Evolutionary conservation across 2,329 filamentous ascomycete species (phyloP), one percentile per base, ranked within the genome.

Genomic region (Ilyonectria sp.): DNA sequence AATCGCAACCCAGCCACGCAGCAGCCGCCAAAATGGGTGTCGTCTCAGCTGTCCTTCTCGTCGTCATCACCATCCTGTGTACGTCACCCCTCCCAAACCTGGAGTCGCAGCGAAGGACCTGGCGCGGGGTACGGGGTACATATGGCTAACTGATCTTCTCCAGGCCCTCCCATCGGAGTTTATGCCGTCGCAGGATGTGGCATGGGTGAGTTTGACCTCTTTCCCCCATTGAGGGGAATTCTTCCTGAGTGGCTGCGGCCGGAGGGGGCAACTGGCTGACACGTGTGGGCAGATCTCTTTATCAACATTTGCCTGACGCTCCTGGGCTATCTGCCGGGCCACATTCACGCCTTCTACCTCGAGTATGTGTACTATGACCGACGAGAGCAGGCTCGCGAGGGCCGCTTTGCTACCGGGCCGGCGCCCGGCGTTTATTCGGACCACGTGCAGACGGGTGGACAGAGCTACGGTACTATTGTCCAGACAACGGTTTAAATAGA

Each of bases 281-380:
- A 9, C 62, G 31, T 52, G 33, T 26, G 21, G 47, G 79, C 82
- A 73, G 91, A 93, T 75, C 79, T 93, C 37, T 83, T 90, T 59
- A 87, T 93, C 80, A 93, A 93, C 78, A 87, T 93, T 73, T 85
- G 87, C 71, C 81, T 93, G 69, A 93, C 91, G 0, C 74, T 92
- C 31, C 85, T 92, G 23, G 90, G 90, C n/a, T 93, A 91, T 79
- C 81, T 96, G 57, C 93, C 93, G 0, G 94, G 93, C 8, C 91
- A 94, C 72, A 88, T 95, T 47, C 91, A 94, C 78, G 93, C 93
- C 49, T 94, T 95, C 80, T 96, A 95, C 79, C 73, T 94, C 68
- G 90, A 94, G 81, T 97, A 94, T 79, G 85, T 97, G 69, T 97
- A 95, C 83, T 95, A 92, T 80, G 89, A 93, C 75, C 91, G 92